phyloP scores from a whole-genome alignment of 768 basidiomycete genomes.

The Suillus clintonianus region DNA sequence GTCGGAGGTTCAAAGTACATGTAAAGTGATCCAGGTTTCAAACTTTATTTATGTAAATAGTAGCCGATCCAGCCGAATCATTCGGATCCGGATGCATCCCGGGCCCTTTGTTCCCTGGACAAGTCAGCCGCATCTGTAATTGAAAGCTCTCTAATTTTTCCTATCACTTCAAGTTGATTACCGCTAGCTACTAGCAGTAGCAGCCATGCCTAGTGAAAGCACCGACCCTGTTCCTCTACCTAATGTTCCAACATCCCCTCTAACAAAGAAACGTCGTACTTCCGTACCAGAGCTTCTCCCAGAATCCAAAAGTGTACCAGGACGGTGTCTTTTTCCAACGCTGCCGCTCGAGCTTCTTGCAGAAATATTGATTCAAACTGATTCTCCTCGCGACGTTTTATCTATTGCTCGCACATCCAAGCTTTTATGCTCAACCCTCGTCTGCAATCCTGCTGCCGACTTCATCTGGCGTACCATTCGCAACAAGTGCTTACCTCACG shows the following conservation, averaged over 20 bases:
- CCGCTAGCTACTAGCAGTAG: background rate
- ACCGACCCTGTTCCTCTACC: background rate
- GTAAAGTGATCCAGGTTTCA: background rate
- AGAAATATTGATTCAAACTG: slow-evolving; percentile 56
- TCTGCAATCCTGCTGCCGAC: slow-evolving; percentile 40
- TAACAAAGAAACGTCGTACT: background rate
- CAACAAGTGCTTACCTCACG: slow-evolving; percentile 28
- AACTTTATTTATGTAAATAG: background rate
- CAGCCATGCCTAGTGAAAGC: background rate
- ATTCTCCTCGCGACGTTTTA: slow-evolving; percentile 57
- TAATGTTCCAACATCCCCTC: background rate
- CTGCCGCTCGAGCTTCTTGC: slow-evolving; percentile 67
- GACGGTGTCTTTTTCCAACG: slow-evolving; percentile 11
- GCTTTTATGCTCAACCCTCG: slow-evolving; percentile 50
- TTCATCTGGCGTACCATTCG: slow-evolving; percentile 66
- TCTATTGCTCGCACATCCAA: slow-evolving; percentile 61
- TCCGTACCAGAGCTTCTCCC: background rate
- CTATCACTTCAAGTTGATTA: background rate
- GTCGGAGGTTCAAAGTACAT: too few species aligned
- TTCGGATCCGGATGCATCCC: too few species aligned
- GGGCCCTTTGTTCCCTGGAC: background rate
- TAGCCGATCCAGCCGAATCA: background rate
- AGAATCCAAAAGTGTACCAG: background rate
- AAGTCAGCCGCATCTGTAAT: background rate
- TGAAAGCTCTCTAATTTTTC: background rate